Percentiles rank a stretch among this genome's conserved stretches.
These are phyloP conservation scores for Aureobasidium melanogenum DNA, from an alignment of 2,329 filamentous ascomycete species.

Conservation along the genomic window DNA sequence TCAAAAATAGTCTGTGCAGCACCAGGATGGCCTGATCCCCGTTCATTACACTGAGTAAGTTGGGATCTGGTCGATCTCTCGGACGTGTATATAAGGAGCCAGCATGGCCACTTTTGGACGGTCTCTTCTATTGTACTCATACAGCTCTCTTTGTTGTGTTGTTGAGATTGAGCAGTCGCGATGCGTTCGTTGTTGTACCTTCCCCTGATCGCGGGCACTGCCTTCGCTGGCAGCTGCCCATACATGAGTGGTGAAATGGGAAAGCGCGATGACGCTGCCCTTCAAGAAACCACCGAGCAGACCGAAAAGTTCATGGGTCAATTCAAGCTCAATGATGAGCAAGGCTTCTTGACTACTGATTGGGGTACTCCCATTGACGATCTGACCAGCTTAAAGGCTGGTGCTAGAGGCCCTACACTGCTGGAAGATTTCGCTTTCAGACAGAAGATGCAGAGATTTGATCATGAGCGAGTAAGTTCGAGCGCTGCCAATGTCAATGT, in stretches of 20 bases:
- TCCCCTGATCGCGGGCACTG: background rate
- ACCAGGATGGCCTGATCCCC: background rate
- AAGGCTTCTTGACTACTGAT: slow-evolving; percentile 11
- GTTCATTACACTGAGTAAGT: background rate
- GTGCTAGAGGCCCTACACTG: slow-evolving; percentile 46
- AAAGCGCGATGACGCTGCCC: background rate
- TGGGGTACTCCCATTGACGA: slow-evolving; percentile 14
- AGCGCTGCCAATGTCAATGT: background rate
- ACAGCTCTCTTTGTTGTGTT: background rate
- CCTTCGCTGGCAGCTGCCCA: slow-evolving; percentile 8
- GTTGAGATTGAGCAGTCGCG: background rate
- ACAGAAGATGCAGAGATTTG: slow-evolving; percentile 70
- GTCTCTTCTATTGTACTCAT: background rate
- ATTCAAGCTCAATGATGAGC: slow-evolving; percentile 10
- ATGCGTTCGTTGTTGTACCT: slow-evolving; percentile 3
- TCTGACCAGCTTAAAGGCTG: slow-evolving; percentile 8
- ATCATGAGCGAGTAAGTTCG: slow-evolving; percentile 53
- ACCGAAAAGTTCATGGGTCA: slow-evolving; percentile 11
- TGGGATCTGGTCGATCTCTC: background rate
- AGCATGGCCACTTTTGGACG: background rate
- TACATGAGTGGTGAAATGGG: slow-evolving; percentile 5
- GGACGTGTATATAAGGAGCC: background rate
- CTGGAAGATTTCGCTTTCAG: slow-evolving; percentile 61
- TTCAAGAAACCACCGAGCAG: slow-evolving; percentile 2
- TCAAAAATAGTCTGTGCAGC: background rate